These are phyloP conservation scores for Kodamaea laetipori DNA, from an alignment of 805 yeast genomes.

Conservation along the genomic window DNA sequence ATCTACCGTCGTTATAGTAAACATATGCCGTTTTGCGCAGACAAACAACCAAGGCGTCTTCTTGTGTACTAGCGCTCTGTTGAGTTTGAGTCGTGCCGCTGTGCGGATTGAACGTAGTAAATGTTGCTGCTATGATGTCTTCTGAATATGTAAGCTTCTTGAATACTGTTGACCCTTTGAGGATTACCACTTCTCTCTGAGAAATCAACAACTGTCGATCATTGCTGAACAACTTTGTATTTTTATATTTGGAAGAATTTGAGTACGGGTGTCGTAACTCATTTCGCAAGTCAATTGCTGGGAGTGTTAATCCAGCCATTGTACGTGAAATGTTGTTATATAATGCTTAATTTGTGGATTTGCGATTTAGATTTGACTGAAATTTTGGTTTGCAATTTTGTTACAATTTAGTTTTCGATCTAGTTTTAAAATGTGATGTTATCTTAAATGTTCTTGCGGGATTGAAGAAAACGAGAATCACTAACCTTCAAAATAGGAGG, in stretches of 20 bases:
- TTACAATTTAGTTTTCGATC: too few species aligned
- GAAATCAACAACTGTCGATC: constrained; percentile 39
- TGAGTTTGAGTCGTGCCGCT: not conserved
- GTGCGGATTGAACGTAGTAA: constrained; percentile 49
- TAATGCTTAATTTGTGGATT: too few species aligned
- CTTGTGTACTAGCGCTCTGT: not conserved
- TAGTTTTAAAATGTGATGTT: too few species aligned
- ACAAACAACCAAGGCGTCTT: constrained; percentile 58
- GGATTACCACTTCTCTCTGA: constrained; percentile 49
- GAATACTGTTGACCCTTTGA: constrained; percentile 49
- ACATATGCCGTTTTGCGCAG: constrained; percentile 61
- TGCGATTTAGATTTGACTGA: constrained; percentile 1
- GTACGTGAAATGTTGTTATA: too few species aligned
- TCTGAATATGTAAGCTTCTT: constrained; percentile 53
- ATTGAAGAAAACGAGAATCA: too few species aligned
- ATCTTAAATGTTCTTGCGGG: too few species aligned
- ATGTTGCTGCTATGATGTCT: constrained; percentile 60
- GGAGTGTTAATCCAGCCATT: constrained; percentile 24
- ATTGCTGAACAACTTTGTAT: constrained; percentile 21
- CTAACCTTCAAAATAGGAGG: too few species aligned
- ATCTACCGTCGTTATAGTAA: constrained; percentile 61
- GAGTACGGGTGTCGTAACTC: constrained; percentile 28
- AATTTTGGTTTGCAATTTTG: too few species aligned
- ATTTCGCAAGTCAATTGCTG: constrained; percentile 33
- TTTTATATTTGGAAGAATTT: constrained; percentile 8